Evolutionary conservation across 2,329 filamentous ascomycete species (phyloP).

Genomic region (Colletotrichum echinochloae): DNA sequence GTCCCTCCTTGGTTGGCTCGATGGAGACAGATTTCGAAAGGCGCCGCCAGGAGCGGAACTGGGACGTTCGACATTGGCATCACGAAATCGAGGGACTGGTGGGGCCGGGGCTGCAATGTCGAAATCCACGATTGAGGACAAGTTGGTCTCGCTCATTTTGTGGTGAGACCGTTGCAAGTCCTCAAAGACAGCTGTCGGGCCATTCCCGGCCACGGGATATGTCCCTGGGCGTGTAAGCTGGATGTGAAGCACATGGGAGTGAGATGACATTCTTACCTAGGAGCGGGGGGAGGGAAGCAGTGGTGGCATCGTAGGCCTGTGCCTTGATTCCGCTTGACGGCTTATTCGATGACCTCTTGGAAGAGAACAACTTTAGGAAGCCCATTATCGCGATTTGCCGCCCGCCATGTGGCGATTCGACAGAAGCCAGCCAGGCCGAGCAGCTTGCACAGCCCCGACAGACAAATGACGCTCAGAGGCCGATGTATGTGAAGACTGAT

Average conservation of each 20-base stretch:
- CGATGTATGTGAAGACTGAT: neutral
- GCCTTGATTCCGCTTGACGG: conserved; percentile 46
- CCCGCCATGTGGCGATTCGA: conserved; percentile 29
- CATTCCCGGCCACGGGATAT: conserved; percentile 57
- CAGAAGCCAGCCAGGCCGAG: conserved; percentile 6
- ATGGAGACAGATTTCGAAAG: conserved; percentile 16
- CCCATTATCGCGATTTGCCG: conserved; percentile 48
- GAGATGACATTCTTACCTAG: conserved; percentile 47
- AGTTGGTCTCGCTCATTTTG: conserved; percentile 45
- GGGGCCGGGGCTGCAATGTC: conserved; percentile 48
- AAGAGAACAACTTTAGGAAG: conserved; percentile 50
- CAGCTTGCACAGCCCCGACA: neutral
- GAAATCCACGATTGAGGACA: conserved; percentile 41
- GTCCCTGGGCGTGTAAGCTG: conserved; percentile 48
- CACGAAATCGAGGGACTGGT: conserved; percentile 47
- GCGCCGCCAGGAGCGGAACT: conserved; percentile 50
- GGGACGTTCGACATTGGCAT: conserved; percentile 49
- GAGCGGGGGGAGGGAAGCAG: conserved; percentile 52
- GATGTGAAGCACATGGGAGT: neutral
- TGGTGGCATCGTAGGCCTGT: conserved; percentile 53
- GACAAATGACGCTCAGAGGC: neutral
- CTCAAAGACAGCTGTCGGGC: conserved; percentile 50
- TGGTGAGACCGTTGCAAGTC: conserved; percentile 51
- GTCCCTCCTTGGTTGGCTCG: conserved; percentile 37
- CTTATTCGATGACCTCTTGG: conserved; percentile 44